Evolutionary conservation across 768 basidiomycete species (phyloP), one percentile per base, ranked within the genome.

Genomic region (Tricholoma terreum): DNA sequence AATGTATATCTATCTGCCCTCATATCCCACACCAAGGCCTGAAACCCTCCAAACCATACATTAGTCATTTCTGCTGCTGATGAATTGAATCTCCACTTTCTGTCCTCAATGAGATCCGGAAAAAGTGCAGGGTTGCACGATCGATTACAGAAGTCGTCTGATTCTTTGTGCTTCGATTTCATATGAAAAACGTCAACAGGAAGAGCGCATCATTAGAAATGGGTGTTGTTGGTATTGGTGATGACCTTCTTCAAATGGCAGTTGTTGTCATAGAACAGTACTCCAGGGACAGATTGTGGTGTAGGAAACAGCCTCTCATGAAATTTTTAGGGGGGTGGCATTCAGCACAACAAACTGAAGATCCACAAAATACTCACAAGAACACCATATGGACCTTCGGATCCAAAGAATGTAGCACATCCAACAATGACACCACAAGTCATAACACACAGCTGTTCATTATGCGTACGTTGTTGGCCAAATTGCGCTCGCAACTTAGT

Each of bases 21-120:
- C 77, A 78, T 78, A 54, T 75, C 76, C 0, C 70, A 62, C 0
- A 69, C 58, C n/a, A 76, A 74, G 0, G 68, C 53, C 0, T 67
- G 66, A 57, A 58, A 79, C 56, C 73, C 73, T 0, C 75, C 73
- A 21, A 79, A 52, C 80, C 80, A 80, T 0, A 67, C 69, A 57
- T 81, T 81, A 0, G 68, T 61, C 52, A 78, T 75, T 48, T 81
- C 75, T 0, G 74, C 72, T 1, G 65, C 60, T 0, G 75, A 80
- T 0, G 72, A 75, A 42, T 80, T 81, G 62, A 81, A 78, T 0
- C 50, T 21, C 76, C 76, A 81, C 14, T 61, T 60, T 0, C 63
- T 63, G 19, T 71, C 63, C 2, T 64, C 54, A 1, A 45, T 61
- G 1, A 81, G 66, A 34, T 80, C 76, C 1, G 70, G 69, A 58